A percentile compares a stretch with the other conserved stretches of the same genome.
These are phyloP conservation scores for Lomentospora prolificans DNA, from an alignment of 2,329 filamentous ascomycete species.

Conservation along the genomic window DNA sequence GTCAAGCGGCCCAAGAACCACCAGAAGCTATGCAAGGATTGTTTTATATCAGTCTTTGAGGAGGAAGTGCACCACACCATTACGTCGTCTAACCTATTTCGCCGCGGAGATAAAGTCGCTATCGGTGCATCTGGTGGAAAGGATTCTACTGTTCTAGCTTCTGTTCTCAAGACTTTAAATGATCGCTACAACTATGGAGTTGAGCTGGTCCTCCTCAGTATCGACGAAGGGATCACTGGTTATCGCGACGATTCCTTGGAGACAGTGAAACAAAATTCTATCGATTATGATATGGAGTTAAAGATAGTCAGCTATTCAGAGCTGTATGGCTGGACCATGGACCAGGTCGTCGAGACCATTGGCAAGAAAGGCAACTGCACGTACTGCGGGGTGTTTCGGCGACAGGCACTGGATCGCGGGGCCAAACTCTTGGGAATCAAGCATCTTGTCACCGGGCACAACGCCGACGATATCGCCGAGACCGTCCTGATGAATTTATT, in stretches of 20 bases:
- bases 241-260: constrained; percentile 94
- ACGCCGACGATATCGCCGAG: constrained; percentile 94
- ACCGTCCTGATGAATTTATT: constrained; percentile 97
- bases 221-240: constrained; percentile 95
- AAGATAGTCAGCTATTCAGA: constrained; percentile 90
- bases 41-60: constrained; percentile 83
- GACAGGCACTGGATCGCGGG: constrained; percentile 87
- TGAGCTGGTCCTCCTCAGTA: constrained; percentile 76
- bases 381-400: constrained; percentile 91
- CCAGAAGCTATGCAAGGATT: constrained; percentile 81
- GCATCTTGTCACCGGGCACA: constrained; percentile 95
- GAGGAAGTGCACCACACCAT: constrained; percentile 92
- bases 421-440: constrained; percentile 78
- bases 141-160: constrained; percentile 91
- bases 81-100: constrained; percentile 68
- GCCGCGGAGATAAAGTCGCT: constrained; percentile 73
- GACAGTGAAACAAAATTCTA: constrained; percentile 88
- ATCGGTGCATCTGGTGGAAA: constrained; percentile 97
- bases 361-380: constrained; percentile 99
- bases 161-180: constrained; percentile 88
- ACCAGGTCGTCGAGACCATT: constrained; percentile 91
- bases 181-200: constrained; percentile 80
- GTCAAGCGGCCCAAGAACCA: constrained; percentile 94
- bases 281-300: constrained; percentile 83
- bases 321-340: constrained; percentile 98